A percentile compares a stretch with the other conserved stretches of the same genome.
These are phyloP conservation scores for Dactylellina haptotyla DNA, from an alignment of 2,329 filamentous ascomycete genomes.

Conservation along the genomic window DNA sequence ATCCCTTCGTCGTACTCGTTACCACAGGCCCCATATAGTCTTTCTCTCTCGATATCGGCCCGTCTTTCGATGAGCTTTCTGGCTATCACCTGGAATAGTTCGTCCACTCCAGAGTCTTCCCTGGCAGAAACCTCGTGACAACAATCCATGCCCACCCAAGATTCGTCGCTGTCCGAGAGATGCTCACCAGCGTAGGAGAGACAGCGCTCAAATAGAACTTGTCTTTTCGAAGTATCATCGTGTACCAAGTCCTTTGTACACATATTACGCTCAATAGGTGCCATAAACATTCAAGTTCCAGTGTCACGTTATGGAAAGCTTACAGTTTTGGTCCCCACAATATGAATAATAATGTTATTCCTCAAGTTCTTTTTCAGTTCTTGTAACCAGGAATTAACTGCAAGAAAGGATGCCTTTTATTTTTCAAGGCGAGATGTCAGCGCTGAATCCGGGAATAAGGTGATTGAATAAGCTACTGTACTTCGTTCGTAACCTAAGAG, in stretches of 20 bases:
- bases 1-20: conserved; percentile 43
- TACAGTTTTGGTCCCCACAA: conserved; percentile 79
- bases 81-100: conserved; percentile 91
- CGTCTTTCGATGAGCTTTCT: conserved; percentile 79
- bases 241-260: conserved; percentile 76
- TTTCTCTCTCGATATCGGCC: conserved; percentile 56
- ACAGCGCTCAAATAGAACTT: conserved; percentile 93
- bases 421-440: neutral
- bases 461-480: neutral
- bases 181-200: conserved; percentile 82
- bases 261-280: neutral
- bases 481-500: conserved; percentile 48
- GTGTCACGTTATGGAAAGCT: neutral
- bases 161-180: conserved; percentile 63
- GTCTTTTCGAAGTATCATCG: conserved; percentile 78
- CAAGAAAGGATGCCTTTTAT: conserved; percentile 56
- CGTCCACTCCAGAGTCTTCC: conserved; percentile 77
- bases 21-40: conserved; percentile 45
- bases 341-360: conserved; percentile 59
- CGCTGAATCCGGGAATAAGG: no score
- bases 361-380: conserved; percentile 59
- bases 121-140: conserved; percentile 92
- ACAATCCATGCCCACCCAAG: conserved; percentile 84
- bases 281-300: no score
- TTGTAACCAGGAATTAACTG: conserved; percentile 58